These are phyloP conservation scores for Dendrocalamus sinicus DNA, from an alignment of 176 grass and related monocot species.

Conservation along the genomic window DNA sequence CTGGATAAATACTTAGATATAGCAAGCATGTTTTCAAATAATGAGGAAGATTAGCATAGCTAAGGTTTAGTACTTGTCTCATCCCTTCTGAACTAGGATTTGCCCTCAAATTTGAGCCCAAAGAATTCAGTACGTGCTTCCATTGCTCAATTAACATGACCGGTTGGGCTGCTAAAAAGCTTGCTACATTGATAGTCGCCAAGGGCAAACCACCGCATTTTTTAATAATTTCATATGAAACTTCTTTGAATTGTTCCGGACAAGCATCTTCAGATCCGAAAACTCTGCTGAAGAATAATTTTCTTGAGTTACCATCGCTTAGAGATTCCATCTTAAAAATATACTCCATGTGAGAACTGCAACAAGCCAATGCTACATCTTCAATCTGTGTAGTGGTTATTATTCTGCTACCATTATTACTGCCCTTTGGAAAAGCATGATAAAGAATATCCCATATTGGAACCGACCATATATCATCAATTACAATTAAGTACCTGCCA, in stretches of 20 bases:
- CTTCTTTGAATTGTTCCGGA: neutral
- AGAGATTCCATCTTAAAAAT: neutral
- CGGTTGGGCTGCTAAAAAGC: neutral
- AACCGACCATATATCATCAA: neutral
- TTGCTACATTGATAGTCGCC: neutral
- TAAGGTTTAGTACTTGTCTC: neutral
- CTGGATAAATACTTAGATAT: conserved; percentile 10
- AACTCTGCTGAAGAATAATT: neutral
- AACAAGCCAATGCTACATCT: neutral
- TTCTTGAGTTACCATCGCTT: neutral
- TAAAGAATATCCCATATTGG: neutral
- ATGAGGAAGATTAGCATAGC: neutral
- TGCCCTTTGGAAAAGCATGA: neutral
- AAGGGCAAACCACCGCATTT: conserved; percentile 22
- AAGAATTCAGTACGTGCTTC: neutral
- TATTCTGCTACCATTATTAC: neutral
- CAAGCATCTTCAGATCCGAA: neutral
- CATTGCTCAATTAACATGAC: neutral
- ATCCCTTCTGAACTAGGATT: neutral
- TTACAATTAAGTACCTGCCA: conserved; percentile 1
- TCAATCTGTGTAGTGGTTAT: conserved; percentile 1
- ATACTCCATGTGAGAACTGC: neutral
- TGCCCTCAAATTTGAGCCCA: neutral
- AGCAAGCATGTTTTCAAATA: conserved; percentile 14
- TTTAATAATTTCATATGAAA: neutral